Conservation (phyloP, 2,329 filamentous ascomycete genomes). For the Colletotrichum tanaceti region DNA sequence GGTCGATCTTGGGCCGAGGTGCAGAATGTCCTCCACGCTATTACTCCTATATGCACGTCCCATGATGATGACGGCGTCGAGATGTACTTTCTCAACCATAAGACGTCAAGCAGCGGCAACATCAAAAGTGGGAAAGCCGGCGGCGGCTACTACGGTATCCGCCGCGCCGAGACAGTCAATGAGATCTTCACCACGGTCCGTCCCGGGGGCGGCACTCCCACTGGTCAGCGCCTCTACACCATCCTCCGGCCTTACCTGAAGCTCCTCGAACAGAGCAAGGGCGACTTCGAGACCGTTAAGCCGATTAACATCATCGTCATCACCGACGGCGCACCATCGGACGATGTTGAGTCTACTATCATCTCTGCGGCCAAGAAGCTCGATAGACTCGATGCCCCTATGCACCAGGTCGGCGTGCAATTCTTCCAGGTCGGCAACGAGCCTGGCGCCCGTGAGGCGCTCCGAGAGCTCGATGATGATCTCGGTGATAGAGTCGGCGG, state of each 20-base stretch:
- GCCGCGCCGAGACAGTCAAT: conserved; percentile 65
- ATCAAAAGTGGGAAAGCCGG: conserved; percentile 49
- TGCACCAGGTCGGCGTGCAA: conserved; percentile 90
- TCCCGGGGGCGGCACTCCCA: conserved; percentile 78
- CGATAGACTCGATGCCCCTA: conserved; percentile 74
- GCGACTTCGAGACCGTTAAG: conserved; percentile 65
- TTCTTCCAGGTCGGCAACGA: conserved; percentile 95
- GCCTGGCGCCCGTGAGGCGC: conserved; percentile 68
- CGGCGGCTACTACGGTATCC: conserved; percentile 74
- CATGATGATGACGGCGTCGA: conserved; percentile 90
- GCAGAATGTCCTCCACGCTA: conserved; percentile 73
- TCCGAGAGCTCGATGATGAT: conserved; percentile 81
- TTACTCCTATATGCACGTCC: conserved; percentile 83
- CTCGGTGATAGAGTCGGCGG: conserved; percentile 66
- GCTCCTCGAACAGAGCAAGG: conserved; percentile 52
- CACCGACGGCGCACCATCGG: conserved; percentile 85
- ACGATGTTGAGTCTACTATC: conserved; percentile 81
- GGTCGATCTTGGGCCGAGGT: conserved; percentile 83
- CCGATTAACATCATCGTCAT: conserved; percentile 93
- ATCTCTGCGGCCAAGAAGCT: conserved; percentile 75
- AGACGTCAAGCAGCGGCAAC: conserved; percentile 52
- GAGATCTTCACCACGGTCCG: conserved; percentile 76
- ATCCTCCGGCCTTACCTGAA: conserved; percentile 80
- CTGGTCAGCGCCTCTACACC: conserved; percentile 74
- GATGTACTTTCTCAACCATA: conserved; percentile 88